These are phyloP conservation scores for Przewalskia tangutica DNA, from an alignment of 257 asterid species.

Conservation along the genomic window DNA sequence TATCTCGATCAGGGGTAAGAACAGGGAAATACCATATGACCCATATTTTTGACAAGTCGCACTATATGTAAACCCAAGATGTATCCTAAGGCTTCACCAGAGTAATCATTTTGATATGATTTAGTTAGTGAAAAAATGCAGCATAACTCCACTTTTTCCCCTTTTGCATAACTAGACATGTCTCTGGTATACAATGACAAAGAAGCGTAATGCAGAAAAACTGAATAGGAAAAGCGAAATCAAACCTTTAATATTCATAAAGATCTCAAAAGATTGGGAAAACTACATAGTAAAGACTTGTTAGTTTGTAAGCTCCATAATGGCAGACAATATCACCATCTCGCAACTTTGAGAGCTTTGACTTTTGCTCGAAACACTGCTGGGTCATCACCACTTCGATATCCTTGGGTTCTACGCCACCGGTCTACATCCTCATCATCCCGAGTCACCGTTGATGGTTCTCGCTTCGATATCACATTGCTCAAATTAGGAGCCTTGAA, in stretches of 20 bases:
- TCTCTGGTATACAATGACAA: background rate
- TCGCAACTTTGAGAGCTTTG: conserved; percentile 56
- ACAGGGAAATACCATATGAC: too few relatives aligned
- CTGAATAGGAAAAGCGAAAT: background rate
- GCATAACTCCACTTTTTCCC: background rate
- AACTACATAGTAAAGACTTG: background rate
- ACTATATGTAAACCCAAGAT: too few relatives aligned
- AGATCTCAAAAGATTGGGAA: background rate
- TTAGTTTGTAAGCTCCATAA: conserved; percentile 69
- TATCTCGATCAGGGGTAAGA: too few relatives aligned
- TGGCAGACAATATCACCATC: conserved; percentile 69
- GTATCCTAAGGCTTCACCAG: background rate
- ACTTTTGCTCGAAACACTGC: conserved; percentile 57
- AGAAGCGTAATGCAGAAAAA: too few relatives aligned
- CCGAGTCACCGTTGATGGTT: conserved; percentile 34
- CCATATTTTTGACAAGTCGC: too few relatives aligned
- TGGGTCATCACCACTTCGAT: conserved; percentile 61
- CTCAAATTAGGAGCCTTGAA: conserved; percentile 43
- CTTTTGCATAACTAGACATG: background rate
- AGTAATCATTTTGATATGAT: background rate
- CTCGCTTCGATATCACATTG: conserved; percentile 37
- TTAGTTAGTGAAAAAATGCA: background rate
- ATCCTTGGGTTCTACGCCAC: conserved; percentile 56
- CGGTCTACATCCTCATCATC: conserved; percentile 68
- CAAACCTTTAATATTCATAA: background rate